Percentiles rank a stretch among this genome's conserved stretches.
Evolutionary conservation across 2,329 filamentous ascomycete genomes (phyloP).

Genomic region (Xylaria sp.): DNA sequence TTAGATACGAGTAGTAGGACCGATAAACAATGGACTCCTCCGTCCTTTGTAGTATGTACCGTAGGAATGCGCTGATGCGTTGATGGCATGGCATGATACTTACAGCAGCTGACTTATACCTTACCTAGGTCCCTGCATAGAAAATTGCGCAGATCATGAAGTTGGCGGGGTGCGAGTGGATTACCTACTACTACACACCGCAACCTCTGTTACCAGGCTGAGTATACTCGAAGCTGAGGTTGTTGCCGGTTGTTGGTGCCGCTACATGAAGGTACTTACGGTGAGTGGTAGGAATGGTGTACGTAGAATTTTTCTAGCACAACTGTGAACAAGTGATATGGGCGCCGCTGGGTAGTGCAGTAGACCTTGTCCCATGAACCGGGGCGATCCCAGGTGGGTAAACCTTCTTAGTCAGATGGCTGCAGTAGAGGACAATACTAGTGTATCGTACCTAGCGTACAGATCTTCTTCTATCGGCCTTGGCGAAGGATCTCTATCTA

Average conservation of each 20-base stretch:
- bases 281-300: background rate
- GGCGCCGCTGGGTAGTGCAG: background rate
- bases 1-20: background rate
- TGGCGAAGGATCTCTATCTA: conserved; percentile 33
- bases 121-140: background rate
- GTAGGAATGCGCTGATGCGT: background rate
- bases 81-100: conserved; percentile 5
- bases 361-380: conserved; percentile 1
- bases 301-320: background rate
- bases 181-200: conserved; percentile 5
- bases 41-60: background rate
- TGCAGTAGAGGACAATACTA: conserved; percentile 23
- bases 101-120: conserved; percentile 2
- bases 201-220: background rate
- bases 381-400: conserved; percentile 28
- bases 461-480: conserved; percentile 26
- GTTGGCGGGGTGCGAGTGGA: conserved; percentile 8
- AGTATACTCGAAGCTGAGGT: background rate
- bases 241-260: background rate
- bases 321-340: background rate
- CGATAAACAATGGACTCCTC: background rate
- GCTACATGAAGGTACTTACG: background rate
- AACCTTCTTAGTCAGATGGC: conserved; percentile 31
- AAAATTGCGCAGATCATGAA: background rate
- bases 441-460: conserved; percentile 14